Percentiles rank a stretch among this genome's conserved stretches.
Conservation (phyloP, 2,329 filamentous ascomycete genomes). For the Pseudocercospora macadamiae region DNA sequence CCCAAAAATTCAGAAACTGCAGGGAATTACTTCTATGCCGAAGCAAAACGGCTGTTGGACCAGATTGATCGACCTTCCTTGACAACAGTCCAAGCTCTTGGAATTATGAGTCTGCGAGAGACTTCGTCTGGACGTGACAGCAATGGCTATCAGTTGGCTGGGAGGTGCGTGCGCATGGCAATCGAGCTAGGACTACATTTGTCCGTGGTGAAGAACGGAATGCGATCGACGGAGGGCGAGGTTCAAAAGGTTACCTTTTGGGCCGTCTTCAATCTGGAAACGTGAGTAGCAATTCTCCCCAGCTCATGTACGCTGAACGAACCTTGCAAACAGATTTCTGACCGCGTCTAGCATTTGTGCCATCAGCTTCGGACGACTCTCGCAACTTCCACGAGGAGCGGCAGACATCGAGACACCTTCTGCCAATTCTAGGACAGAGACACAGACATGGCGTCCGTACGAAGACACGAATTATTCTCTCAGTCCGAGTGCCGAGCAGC, state of each 20-base stretch:
- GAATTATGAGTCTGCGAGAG: conserved; percentile 75
- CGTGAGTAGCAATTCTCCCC: conserved; percentile 41
- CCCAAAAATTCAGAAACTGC: conserved; percentile 65
- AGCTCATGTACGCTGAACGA: neutral
- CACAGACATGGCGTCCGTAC: conserved; percentile 42
- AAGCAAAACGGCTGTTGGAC: conserved; percentile 64
- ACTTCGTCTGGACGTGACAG: conserved; percentile 70
- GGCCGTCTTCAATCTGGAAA: conserved; percentile 55
- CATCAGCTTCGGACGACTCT: conserved; percentile 51
- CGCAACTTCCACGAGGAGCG: conserved; percentile 52
- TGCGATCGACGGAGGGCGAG: conserved; percentile 49
- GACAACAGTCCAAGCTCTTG: conserved; percentile 74
- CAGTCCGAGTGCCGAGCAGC: conserved; percentile 69
- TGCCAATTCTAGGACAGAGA: conserved; percentile 37
- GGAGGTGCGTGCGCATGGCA: conserved; percentile 71
- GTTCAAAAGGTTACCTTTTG: conserved; percentile 58
- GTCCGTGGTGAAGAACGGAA: conserved; percentile 37
- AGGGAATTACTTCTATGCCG: conserved; percentile 75
- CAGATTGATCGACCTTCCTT: conserved; percentile 62
- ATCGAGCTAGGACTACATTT: conserved; percentile 72
- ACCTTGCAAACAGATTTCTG: conserved; percentile 3
- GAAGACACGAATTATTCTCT: conserved; percentile 37
- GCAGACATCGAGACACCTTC: conserved; percentile 53
- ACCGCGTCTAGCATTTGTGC: conserved; percentile 45
- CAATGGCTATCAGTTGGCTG: conserved; percentile 72